Evolutionary conservation across 768 basidiomycete genomes (phyloP).

Genomic region (Termitomyces eurrhizus): DNA sequence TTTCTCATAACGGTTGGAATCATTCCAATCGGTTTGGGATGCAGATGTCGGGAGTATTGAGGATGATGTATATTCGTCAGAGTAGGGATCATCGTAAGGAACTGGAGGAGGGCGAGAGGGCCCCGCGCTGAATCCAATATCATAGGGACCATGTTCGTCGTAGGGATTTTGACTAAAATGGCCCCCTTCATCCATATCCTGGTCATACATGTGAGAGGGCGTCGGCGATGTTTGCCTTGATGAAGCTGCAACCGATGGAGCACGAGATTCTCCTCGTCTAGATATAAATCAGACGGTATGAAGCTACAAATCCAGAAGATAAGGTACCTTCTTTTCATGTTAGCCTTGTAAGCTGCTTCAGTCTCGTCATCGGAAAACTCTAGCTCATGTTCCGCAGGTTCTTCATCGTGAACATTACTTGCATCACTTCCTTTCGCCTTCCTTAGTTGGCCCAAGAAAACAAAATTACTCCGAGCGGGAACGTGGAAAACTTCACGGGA

Average conservation of each 20-base stretch:
- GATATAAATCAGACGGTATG: not conserved
- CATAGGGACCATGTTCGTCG: constrained; percentile 65
- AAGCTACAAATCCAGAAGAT: constrained; percentile 2
- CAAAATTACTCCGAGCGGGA: constrained; percentile 74
- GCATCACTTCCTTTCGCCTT: constrained; percentile 86
- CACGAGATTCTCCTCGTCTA: constrained; percentile 54
- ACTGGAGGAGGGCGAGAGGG: constrained; percentile 62
- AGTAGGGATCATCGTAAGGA: constrained; percentile 81
- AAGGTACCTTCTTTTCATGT: constrained; percentile 55
- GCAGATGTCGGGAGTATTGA: not conserved
- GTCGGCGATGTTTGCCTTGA: constrained; percentile 56
- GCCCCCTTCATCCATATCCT: constrained; percentile 44
- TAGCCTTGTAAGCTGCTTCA: constrained; percentile 69
- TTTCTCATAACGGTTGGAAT: not conserved
- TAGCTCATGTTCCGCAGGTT: constrained; percentile 82
- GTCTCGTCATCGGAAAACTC: constrained; percentile 97
- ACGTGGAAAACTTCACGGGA: constrained; percentile 79
- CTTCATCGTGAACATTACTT: constrained; percentile 92
- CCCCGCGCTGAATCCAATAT: constrained; percentile 53
- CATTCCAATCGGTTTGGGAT: not conserved
- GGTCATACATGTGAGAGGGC: constrained; percentile 49
- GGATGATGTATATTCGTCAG: constrained; percentile 34
- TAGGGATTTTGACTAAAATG: constrained; percentile 57
- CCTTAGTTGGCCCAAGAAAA: constrained; percentile 72
- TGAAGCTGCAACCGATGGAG: constrained; percentile 40